Percentiles rank a stretch among this genome's conserved stretches.
phyloP scores from a whole-genome alignment of 495 filamentous ascomycete genomes.

The Xylaria curta region DNA sequence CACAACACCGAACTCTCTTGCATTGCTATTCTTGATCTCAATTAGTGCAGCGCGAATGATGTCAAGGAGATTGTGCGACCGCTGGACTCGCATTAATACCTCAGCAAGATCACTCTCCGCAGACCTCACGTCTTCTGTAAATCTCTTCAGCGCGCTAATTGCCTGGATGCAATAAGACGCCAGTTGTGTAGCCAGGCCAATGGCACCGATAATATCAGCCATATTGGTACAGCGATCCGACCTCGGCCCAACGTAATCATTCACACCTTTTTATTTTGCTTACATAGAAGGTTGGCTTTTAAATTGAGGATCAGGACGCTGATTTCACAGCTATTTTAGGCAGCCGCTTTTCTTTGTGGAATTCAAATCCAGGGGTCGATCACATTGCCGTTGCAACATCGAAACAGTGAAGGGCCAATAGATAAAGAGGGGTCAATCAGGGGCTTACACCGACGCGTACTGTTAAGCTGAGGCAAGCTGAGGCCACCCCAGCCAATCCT shows the following conservation, averaged over 20 bases:
- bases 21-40: background rate
- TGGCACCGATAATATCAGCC: background rate
- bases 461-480: background rate
- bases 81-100: slow-evolving; percentile 1
- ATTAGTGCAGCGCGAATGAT: background rate
- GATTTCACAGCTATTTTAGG: background rate
- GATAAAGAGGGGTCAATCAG: background rate
- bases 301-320: background rate
- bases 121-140: background rate
- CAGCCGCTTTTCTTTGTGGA: background rate
- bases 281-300: background rate
- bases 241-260: background rate
- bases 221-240: background rate
- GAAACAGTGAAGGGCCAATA: background rate
- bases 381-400: background rate
- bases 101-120: background rate
- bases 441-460: background rate
- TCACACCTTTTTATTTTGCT: background rate
- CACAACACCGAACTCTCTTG: background rate
- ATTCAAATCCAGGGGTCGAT: background rate
- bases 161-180: background rate
- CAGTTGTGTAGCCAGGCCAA: background rate
- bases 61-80: background rate
- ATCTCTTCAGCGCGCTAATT: background rate
- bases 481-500: background rate